These are phyloP conservation scores for Rhizopogon vulgaris DNA, from an alignment of 768 basidiomycete species.

Conservation along the genomic window DNA sequence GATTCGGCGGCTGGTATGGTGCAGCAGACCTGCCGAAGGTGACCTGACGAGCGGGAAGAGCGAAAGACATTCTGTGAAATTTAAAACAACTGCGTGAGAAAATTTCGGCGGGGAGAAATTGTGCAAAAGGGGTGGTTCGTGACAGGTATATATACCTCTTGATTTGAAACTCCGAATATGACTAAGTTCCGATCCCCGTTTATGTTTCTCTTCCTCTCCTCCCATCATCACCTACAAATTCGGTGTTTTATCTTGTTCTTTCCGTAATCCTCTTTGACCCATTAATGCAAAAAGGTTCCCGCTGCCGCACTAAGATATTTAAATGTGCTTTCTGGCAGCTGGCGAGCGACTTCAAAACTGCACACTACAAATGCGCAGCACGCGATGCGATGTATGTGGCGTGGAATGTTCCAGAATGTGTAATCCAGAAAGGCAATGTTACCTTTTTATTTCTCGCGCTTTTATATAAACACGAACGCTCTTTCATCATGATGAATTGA, in stretches of 20 bases:
- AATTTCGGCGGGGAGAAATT: slow-evolving; percentile 21
- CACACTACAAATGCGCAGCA: background rate
- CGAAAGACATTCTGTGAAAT: slow-evolving; percentile 43
- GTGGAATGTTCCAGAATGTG: slow-evolving; percentile 20
- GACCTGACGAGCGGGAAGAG: slow-evolving; percentile 72
- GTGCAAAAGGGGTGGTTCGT: slow-evolving; percentile 7
- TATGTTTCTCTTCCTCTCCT: slow-evolving; percentile 16
- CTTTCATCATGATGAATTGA: no score
- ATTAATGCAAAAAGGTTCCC: background rate
- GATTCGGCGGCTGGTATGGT: slow-evolving; percentile 36
- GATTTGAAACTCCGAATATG: slow-evolving; percentile 26
- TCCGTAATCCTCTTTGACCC: background rate
- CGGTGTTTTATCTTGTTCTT: background rate
- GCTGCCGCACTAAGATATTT: background rate
- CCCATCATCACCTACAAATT: slow-evolving; percentile 21
- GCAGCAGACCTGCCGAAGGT: slow-evolving; percentile 66
- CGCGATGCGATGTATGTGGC: background rate
- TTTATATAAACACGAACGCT: no score
- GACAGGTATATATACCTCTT: slow-evolving; percentile 20
- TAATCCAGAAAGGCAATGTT: slow-evolving; percentile 9
- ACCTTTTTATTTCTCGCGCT: slow-evolving; percentile 9
- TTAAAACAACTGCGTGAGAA: slow-evolving; percentile 15
- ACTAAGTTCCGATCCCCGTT: slow-evolving; percentile 11
- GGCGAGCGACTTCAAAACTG: background rate
- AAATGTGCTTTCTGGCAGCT: background rate